Conservation (phyloP, 2,329 filamentous ascomycete species). For the Thelonectria blattea region DNA sequence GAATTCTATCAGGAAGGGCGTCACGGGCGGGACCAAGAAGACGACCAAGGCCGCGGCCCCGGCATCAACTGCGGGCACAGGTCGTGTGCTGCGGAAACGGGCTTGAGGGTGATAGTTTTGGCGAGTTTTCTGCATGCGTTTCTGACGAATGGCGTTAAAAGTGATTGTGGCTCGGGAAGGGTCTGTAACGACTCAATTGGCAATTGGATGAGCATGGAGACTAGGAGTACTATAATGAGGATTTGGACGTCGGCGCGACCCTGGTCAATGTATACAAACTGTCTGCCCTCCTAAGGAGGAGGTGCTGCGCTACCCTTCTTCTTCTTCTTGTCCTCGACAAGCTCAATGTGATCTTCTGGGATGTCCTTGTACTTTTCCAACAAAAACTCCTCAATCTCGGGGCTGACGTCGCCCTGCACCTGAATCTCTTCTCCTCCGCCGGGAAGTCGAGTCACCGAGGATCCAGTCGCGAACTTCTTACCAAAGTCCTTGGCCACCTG, state of each 20-base stretch:
- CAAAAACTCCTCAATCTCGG: slow-evolving; percentile 92
- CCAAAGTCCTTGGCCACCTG: slow-evolving; percentile 89
- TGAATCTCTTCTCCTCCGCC: slow-evolving; percentile 94
- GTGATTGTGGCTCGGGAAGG: slow-evolving; percentile 22
- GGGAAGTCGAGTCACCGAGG: slow-evolving; percentile 86
- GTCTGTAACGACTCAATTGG: slow-evolving; percentile 23
- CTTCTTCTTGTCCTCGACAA: slow-evolving; percentile 97
- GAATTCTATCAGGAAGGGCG: slow-evolving; percentile 60
- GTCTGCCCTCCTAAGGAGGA: slow-evolving; percentile 25
- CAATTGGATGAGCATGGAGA: slow-evolving; percentile 20
- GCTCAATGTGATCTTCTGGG: slow-evolving; percentile 92
- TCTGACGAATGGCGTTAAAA: slow-evolving; percentile 33
- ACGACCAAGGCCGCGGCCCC: slow-evolving; percentile 49
- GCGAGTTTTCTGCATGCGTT: slow-evolving; percentile 7
- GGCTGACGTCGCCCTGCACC: slow-evolving; percentile 94
- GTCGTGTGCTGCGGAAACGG: slow-evolving; percentile 63
- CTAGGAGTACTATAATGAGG: slow-evolving; percentile 26
- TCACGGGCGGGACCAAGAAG: slow-evolving; percentile 55
- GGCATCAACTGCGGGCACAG: slow-evolving; percentile 52
- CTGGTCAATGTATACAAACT: slow-evolving; percentile 30
- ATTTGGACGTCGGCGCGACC: slow-evolving; percentile 26
- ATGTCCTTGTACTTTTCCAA: slow-evolving; percentile 87
- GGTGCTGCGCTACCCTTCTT: slow-evolving; percentile 47
- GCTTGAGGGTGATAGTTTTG: slow-evolving; percentile 39
- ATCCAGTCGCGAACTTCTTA: slow-evolving; percentile 97